phyloP scores from a whole-genome alignment of 2,329 filamentous ascomycete genomes.

The Aspergillus sergii region DNA sequence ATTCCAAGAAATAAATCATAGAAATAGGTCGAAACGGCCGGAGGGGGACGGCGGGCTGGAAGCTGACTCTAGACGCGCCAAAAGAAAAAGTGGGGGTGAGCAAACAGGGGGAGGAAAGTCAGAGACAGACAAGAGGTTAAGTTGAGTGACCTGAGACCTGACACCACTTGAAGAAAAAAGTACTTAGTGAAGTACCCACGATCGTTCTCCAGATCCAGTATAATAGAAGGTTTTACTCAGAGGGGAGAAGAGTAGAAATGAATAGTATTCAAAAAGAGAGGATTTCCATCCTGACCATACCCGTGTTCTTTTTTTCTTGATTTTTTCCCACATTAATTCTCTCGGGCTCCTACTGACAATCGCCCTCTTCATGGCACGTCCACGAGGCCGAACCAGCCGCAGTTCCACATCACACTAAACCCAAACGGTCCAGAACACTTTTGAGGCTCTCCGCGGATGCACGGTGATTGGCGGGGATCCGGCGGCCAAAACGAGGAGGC shows the following conservation, averaged over 20 bases:
- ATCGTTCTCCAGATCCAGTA: not conserved
- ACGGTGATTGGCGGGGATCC: constrained; percentile 19
- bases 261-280: not conserved
- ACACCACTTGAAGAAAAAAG: not conserved
- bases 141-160: not conserved
- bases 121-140: constrained; percentile 4
- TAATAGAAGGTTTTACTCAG: not conserved
- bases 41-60: constrained; percentile 15
- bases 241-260: not conserved
- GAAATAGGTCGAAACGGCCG: not conserved
- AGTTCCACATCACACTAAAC: constrained; percentile 14
- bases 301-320: not conserved
- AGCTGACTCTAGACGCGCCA: constrained; percentile 26
- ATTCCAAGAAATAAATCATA: not conserved
- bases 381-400: constrained; percentile 20
- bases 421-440: constrained; percentile 16
- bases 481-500: constrained; percentile 23
- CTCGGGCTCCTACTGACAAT: not conserved
- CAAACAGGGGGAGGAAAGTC: constrained; percentile 8
- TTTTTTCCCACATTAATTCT: not conserved
- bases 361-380: constrained; percentile 19
- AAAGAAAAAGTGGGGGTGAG: constrained; percentile 16
- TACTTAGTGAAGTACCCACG: not conserved
- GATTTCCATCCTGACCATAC: not conserved
- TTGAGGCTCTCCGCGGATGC: constrained; percentile 22